These are phyloP conservation scores for Penicillium sp. DNA, from an alignment of 2,329 filamentous ascomycete species.

Conservation along the genomic window DNA sequence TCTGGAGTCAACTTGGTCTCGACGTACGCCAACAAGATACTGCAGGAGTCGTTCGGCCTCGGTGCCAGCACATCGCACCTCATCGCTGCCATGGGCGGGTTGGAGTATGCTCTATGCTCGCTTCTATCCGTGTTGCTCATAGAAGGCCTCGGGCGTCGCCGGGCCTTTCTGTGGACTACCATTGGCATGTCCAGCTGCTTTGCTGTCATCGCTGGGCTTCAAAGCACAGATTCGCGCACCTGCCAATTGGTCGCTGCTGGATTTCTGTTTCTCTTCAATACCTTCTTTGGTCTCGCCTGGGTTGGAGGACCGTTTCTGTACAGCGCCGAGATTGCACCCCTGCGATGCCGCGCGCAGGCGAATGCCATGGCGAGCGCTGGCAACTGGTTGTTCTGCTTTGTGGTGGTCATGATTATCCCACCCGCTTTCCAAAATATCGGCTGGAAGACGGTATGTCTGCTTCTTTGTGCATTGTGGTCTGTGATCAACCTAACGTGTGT, in stretches of 20 bases:
- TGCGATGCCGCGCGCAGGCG: constrained; percentile 2
- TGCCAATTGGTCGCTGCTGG: constrained; percentile 6
- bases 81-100: constrained; percentile 50
- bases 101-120: constrained; percentile 57
- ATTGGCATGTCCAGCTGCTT: constrained; percentile 52
- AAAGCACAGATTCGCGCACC: constrained; percentile 3
- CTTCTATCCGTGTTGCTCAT: constrained; percentile 53
- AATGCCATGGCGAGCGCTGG: constrained; percentile 9
- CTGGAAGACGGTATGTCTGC: background rate
- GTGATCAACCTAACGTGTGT: background rate
- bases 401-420: constrained; percentile 11
- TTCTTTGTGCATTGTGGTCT: background rate
- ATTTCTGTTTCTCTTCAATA: constrained; percentile 9
- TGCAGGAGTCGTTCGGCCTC: constrained; percentile 2
- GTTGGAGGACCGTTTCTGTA: constrained; percentile 10
- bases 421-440: constrained; percentile 8
- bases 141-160: constrained; percentile 51
- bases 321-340: constrained; percentile 8
- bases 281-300: constrained; percentile 8
- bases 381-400: constrained; percentile 10
- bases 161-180: constrained; percentile 37
- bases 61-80: constrained; percentile 21
- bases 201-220: constrained; percentile 41
- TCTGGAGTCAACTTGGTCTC: constrained; percentile 12
- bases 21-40: constrained; percentile 7